Evolutionary conservation across 2,329 filamentous ascomycete genomes (phyloP).

Genomic region (Orbilia ellipsospora): DNA sequence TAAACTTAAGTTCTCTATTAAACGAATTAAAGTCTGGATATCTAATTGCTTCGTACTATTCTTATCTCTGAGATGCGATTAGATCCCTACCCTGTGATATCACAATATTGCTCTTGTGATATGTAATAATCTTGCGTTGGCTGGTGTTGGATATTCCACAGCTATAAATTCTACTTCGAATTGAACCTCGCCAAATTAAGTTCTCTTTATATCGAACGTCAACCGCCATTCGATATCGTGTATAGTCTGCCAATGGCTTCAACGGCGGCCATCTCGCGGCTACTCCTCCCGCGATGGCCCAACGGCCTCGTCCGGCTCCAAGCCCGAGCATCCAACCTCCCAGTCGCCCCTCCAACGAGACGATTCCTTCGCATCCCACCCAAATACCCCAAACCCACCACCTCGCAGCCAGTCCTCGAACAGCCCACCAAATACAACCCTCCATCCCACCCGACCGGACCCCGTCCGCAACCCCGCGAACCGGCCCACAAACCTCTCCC

Average conservation of each 20-base stretch:
- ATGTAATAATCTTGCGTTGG: constrained; percentile 15
- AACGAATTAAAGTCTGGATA: too few species aligned
- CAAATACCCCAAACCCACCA: constrained; percentile 46
- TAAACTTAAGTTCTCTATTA: too few species aligned
- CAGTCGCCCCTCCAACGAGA: constrained; percentile 11
- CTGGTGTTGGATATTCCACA: constrained; percentile 39
- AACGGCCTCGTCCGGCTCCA: constrained; percentile 39
- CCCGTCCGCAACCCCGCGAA: constrained; percentile 69
- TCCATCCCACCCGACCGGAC: constrained; percentile 77
- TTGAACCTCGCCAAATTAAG: constrained; percentile 23
- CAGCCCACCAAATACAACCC: constrained; percentile 91
- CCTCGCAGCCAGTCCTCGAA: constrained; percentile 68
- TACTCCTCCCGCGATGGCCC: constrained; percentile 49
- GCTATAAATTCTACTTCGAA: constrained; percentile 37
- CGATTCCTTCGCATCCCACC: constrained; percentile 52
- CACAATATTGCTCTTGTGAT: too few species aligned
- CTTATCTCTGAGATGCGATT: too few species aligned
- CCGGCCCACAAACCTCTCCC: constrained; percentile 64
- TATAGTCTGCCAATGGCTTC: constrained; percentile 29
- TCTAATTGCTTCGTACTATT: too few species aligned
- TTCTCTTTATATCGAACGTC: background rate
- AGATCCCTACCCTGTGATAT: too few species aligned
- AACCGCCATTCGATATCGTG: constrained; percentile 14
- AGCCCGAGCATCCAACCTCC: constrained; percentile 11
- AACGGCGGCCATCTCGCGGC: constrained; percentile 35